These are phyloP conservation scores for Nematodospora valgi DNA, from an alignment of 805 yeast species.

Conservation along the genomic window DNA sequence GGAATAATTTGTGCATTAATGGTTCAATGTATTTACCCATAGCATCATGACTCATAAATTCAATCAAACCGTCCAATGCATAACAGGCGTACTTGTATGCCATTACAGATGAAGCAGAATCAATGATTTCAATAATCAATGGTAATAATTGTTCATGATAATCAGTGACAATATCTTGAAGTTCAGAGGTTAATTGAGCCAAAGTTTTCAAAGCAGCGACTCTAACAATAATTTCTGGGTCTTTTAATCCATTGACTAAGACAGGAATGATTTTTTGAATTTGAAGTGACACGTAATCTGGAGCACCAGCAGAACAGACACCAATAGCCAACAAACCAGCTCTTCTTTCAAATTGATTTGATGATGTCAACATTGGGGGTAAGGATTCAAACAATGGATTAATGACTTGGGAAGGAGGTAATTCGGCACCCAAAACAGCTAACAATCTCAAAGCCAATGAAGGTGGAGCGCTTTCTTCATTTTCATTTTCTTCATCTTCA, in stretches of 20 bases:
- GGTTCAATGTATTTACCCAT: slow-evolving; percentile 80
- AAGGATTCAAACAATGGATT: slow-evolving; percentile 70
- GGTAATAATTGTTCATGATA: slow-evolving; percentile 83
- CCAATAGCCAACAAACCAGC: slow-evolving; percentile 82
- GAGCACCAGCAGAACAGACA: slow-evolving; percentile 87
- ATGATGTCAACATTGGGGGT: slow-evolving; percentile 48
- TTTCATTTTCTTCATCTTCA: slow-evolving; percentile 88
- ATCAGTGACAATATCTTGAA: slow-evolving; percentile 81
- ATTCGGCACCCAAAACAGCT: slow-evolving; percentile 71
- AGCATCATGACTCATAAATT: slow-evolving; percentile 85
- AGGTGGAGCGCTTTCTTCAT: slow-evolving; percentile 82
- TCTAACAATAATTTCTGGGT: slow-evolving; percentile 68
- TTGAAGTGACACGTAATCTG: slow-evolving; percentile 82
- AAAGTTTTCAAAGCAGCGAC: slow-evolving; percentile 84
- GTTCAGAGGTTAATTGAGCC: slow-evolving; percentile 72
- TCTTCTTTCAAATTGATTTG: slow-evolving; percentile 77
- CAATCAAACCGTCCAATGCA: slow-evolving; percentile 89
- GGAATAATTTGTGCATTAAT: slow-evolving; percentile 83
- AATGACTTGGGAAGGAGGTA: slow-evolving; percentile 92
- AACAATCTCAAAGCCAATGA: slow-evolving; percentile 76
- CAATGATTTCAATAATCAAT: slow-evolving; percentile 80
- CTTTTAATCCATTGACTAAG: slow-evolving; percentile 73
- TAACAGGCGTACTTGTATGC: slow-evolving; percentile 88
- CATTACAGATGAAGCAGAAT: slow-evolving; percentile 75
- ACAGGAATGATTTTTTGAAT: slow-evolving; percentile 69